Evolutionary conservation across 2,329 filamentous ascomycete genomes (phyloP).

Genomic region (Fusarium brevicatenulatum): DNA sequence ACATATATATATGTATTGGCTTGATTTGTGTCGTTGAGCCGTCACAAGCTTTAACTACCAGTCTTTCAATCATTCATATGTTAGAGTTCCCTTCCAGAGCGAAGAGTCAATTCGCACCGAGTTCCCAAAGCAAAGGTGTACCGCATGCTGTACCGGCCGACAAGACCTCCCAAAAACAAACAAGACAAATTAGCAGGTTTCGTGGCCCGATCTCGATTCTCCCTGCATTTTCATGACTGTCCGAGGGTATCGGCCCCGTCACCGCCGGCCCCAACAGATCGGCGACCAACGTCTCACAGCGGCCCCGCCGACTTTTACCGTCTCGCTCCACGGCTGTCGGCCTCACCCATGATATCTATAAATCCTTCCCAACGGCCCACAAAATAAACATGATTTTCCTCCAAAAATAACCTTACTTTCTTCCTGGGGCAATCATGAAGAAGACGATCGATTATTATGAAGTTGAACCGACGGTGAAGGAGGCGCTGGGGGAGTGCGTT

Average conservation of each 20-base stretch:
- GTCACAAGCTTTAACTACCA: not conserved
- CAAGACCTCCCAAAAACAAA: not conserved
- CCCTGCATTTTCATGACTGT: not conserved
- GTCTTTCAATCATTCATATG: no score
- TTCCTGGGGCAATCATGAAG: not conserved
- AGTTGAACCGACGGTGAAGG: slow-evolving; percentile 1
- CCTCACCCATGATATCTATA: not conserved
- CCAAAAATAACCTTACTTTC: not conserved
- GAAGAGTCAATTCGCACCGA: not conserved
- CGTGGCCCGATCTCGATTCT: not conserved
- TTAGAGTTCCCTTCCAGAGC: no score
- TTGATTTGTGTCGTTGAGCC: rapidly evolving
- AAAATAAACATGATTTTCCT: not conserved
- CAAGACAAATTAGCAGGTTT: not conserved
- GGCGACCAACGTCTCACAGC: slow-evolving; percentile 2
- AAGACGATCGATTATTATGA: slow-evolving; percentile 1
- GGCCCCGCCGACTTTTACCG: slow-evolving; percentile 17
- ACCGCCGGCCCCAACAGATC: slow-evolving; percentile 2
- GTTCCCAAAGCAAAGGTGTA: not conserved
- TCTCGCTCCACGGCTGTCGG: slow-evolving; percentile 16
- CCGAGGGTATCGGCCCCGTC: slow-evolving; percentile 12
- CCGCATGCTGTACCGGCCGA: not conserved
- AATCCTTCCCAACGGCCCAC: slow-evolving; percentile 1
- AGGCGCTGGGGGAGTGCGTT: slow-evolving; percentile 1
- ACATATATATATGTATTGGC: no score